Evolutionary conservation across 768 basidiomycete genomes (phyloP), one percentile per base, ranked within the genome.

Genomic region (Auricularia cornea): DNA sequence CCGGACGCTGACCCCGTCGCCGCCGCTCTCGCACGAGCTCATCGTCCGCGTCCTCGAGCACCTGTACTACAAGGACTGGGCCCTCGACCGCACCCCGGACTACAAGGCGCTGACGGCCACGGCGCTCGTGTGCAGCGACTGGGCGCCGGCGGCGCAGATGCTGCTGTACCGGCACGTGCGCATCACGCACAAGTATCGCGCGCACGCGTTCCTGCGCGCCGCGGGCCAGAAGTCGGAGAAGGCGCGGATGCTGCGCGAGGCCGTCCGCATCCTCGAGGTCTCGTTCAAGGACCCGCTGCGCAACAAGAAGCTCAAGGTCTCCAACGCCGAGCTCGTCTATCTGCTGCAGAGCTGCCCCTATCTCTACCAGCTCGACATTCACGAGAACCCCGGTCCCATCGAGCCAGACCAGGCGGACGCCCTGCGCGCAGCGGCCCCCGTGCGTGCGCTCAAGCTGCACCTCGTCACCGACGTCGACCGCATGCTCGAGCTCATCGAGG

Each of bases 241-340:
- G 54, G 23, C 54, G 10, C 54, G 54, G 12, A 57, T 31, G 28
- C 28, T 57, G 28, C 54, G 54, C 28, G 54, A 57, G 54, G 30
- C 54, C 18, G 54, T 57, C 28, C 54, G 54, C 3, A 57, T 29
- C 28, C 54, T 57, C 26, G 54, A 57, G 54, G 54, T 57, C 12
- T 57, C 54, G 30, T 57, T 57, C 54, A 57, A 57, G 54, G 54
- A 57, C 54, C 54, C 54, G 16, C 30, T 57, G 54, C 54, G 54
- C 54, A 57, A 57, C 54, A 57, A 57, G 54, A 57, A 57, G 54
- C 54, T 57, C 54, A 57, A 57, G 54, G 26, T 57, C 26, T n/a
- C 26, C 54, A 57, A 57, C 26, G 26, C 6, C 26, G 54, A 57
- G 54, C 30, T 57, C 28, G 30, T 57, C 28, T 57, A 57, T 57